phyloP scores from a whole-genome alignment of 1,284 basidiomycete genomes.

The Microbotryum saponariae region DNA sequence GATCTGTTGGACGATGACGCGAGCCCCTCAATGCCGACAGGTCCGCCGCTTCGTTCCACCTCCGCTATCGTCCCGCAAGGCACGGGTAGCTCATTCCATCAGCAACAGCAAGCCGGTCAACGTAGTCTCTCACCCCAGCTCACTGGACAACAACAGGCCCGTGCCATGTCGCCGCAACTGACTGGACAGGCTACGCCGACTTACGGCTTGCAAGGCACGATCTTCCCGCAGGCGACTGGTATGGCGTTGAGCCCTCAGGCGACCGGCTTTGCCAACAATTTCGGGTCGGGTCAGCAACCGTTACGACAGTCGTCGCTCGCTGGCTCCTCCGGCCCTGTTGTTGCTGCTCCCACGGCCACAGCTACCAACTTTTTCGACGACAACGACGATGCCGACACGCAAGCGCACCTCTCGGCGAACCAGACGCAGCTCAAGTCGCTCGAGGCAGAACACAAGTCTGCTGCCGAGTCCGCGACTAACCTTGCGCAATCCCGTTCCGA shows the following conservation, averaged over 20 bases:
- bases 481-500: slow-evolving; percentile 39
- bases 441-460: slow-evolving; percentile 75
- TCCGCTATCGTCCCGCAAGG: slow-evolving; percentile 15
- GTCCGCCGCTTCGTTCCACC: slow-evolving; percentile 43
- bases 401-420: slow-evolving; percentile 1
- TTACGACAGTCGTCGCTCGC: background rate
- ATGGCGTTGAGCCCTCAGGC: slow-evolving; percentile 12
- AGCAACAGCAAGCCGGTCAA: background rate
- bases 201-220: slow-evolving; percentile 18
- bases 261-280: slow-evolving; percentile 19
- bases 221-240: slow-evolving; percentile 25
- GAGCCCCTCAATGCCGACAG: slow-evolving; percentile 50
- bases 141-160: slow-evolving; percentile 11
- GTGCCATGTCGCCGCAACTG: background rate
- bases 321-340: background rate
- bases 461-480: slow-evolving; percentile 47
- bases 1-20: slow-evolving; percentile 56
- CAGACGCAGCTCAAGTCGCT: slow-evolving; percentile 43
- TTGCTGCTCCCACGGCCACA: background rate
- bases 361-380: slow-evolving; percentile 29
- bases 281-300: slow-evolving; percentile 2
- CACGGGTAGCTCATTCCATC: background rate
- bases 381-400: slow-evolving; percentile 29
- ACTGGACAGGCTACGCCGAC: background rate
- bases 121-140: slow-evolving; percentile 12